phyloP scores from a whole-genome alignment of 192 early-diverging fungal species.

The Backusella mclennaniae region DNA sequence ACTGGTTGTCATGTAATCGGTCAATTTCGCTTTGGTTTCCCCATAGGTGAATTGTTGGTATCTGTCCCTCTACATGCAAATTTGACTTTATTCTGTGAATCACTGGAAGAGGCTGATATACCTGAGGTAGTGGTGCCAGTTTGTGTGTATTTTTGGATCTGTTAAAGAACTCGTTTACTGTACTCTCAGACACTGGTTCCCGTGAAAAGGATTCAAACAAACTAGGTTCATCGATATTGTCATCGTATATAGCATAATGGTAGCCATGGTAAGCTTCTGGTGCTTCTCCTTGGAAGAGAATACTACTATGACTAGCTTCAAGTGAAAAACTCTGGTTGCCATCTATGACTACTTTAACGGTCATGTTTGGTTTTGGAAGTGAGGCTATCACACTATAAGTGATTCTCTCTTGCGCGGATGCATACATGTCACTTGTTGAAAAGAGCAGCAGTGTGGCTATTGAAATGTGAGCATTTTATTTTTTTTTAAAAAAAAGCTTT shows the following conservation, averaged over 20 bases:
- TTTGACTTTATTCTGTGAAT: background rate
- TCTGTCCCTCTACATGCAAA: background rate
- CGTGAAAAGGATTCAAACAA: background rate
- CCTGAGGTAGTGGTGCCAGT: background rate
- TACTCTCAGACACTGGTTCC: background rate
- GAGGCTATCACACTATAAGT: slow-evolving; percentile 2
- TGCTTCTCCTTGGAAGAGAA: slow-evolving; percentile 6
- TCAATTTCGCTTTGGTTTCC: background rate
- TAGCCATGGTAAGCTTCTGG: background rate
- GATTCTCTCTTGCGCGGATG: background rate
- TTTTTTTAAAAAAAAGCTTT: background rate
- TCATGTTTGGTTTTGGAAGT: background rate
- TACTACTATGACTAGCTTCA: background rate
- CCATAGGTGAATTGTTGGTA: slow-evolving; percentile 2
- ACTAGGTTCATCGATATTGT: background rate
- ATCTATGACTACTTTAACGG: slow-evolving; percentile 2
- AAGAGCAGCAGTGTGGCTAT: background rate
- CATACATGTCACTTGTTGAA: no score
- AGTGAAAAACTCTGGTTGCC: background rate
- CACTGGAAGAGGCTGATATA: background rate
- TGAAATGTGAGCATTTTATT: background rate
- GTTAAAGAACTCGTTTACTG: slow-evolving; percentile 15
- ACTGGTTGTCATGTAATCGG: background rate
- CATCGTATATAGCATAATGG: background rate
- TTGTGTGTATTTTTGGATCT: slow-evolving; percentile 2